Conservation (phyloP, 768 basidiomycete genomes). For the Tremella mesenterica region DNA sequence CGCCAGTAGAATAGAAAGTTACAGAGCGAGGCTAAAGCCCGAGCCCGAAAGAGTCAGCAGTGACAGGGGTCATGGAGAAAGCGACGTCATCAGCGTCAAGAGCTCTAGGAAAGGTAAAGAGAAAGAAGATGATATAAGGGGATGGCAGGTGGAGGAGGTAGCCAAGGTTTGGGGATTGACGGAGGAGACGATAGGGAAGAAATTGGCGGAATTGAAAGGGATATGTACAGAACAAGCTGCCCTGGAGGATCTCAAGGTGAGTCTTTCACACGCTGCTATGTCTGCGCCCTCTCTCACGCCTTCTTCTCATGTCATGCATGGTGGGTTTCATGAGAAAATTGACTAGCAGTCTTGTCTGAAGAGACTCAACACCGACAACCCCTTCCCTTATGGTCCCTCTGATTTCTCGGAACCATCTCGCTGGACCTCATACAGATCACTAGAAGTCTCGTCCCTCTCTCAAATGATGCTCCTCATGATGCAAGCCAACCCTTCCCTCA, state of each 20-base stretch:
- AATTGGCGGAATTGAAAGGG: constrained; percentile 12
- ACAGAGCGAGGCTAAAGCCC: constrained; percentile 54
- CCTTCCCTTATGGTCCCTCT: constrained; percentile 75
- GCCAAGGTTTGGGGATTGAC: constrained; percentile 12
- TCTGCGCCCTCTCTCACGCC: not conserved
- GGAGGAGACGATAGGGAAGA: constrained; percentile 11
- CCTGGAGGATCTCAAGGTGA: constrained; percentile 73
- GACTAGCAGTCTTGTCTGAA: constrained; percentile 68
- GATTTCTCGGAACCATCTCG: constrained; percentile 78
- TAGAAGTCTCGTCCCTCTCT: constrained; percentile 74
- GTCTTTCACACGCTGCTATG: constrained; percentile 8
- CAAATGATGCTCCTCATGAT: constrained; percentile 83
- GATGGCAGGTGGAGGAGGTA: constrained; percentile 10
- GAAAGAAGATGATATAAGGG: constrained; percentile 5
- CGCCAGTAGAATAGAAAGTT: constrained; percentile 68
- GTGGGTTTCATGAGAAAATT: constrained; percentile 11
- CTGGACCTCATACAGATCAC: constrained; percentile 71
- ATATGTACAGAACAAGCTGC: constrained; percentile 57
- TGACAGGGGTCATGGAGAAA: constrained; percentile 6
- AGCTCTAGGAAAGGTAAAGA: not conserved
- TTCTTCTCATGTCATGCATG: constrained; percentile 9
- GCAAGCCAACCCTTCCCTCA: constrained; percentile 69
- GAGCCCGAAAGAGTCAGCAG: not conserved
- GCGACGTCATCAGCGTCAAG: not conserved
- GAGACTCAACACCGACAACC: constrained; percentile 71